Base-by-base conservation (phyloP, 2,329 filamentous ascomycete species). In the Stachybotrys chartarum region DNA sequence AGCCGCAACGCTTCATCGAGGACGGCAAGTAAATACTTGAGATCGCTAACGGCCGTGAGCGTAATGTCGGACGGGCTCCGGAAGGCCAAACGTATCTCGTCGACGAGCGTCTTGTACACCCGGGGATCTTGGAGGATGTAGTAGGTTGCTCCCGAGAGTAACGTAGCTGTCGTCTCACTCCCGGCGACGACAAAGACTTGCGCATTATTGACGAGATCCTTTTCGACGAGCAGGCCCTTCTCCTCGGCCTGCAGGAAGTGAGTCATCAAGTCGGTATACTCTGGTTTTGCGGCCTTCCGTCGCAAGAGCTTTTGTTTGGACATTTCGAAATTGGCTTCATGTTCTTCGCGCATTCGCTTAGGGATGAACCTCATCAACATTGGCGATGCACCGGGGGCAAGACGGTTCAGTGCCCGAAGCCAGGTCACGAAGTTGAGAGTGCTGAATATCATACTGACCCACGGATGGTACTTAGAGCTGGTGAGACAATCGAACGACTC, bases 401-500 rank as follows among this genome's bases (percentile, higher is more conserved):
- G 18, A n/a, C 50, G 50, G 7, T 17, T 32, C 45, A 47, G 16
- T 6, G 35, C 35, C 18, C 30, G 7, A 42, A 44, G 10, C 30
- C 31, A 52, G 5, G 50, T 17, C 18, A 35, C 31, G 17, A n/a
- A 31, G 10, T 52, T 52, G 11, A 52, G n/a, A n/a, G 5, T 52
- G 16, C 30, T 44, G 50, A 42, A 44, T 3, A 52, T 16, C n/a
- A 42, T 18, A 12, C 14, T 18, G 8, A 52, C 35, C 50, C 50
- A 52, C 7, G 50, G 31, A 18, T 52, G 50, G 17, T 52, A 52
- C n/a, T 6, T 42, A 4, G 30, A 39, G 16, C 35, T 18, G 7
- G 31, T 11, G 18, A 52, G 50, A 44, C 50, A 52, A 32, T 52
- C 35, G 14, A 52, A 52, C 7, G 50, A 52, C 35, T 52, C 50